Percentiles rank a stretch among this genome's conserved stretches.
These are phyloP conservation scores for Trifolium fragiferum DNA, from an alignment of 306 rosid genomes.

Conservation along the genomic window DNA sequence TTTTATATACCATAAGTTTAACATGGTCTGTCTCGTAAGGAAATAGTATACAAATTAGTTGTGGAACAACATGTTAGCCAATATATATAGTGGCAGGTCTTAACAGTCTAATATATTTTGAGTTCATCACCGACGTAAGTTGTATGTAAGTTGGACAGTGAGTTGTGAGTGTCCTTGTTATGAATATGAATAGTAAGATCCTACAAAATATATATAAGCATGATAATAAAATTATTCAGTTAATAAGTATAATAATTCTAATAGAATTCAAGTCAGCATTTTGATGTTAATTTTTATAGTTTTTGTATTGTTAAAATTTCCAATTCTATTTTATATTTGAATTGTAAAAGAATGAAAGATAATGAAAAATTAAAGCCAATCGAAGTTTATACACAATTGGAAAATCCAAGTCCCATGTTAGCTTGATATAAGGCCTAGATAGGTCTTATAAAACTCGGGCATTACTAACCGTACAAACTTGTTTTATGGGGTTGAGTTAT, in stretches of 20 bases:
- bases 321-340: background rate
- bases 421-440: background rate
- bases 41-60: background rate
- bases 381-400: background rate
- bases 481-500: background rate
- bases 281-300: background rate
- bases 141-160: background rate
- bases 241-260: background rate
- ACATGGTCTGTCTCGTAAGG: conserved; percentile 22
- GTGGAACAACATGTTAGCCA: background rate
- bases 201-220: background rate
- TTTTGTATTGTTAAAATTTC: background rate
- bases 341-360: background rate
- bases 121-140: background rate
- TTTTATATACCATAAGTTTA: conserved; percentile 12
- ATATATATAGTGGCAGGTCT: conserved; percentile 2
- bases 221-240: background rate
- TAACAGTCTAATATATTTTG: conserved; percentile 7
- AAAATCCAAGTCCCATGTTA: background rate
- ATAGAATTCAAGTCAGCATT: background rate
- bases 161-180: background rate
- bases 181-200: conserved; percentile 7
- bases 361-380: background rate
- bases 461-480: background rate
- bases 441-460: background rate